Base-by-base conservation (phyloP, 495 filamentous ascomycete genomes). In the Penicillium desertorum region DNA sequence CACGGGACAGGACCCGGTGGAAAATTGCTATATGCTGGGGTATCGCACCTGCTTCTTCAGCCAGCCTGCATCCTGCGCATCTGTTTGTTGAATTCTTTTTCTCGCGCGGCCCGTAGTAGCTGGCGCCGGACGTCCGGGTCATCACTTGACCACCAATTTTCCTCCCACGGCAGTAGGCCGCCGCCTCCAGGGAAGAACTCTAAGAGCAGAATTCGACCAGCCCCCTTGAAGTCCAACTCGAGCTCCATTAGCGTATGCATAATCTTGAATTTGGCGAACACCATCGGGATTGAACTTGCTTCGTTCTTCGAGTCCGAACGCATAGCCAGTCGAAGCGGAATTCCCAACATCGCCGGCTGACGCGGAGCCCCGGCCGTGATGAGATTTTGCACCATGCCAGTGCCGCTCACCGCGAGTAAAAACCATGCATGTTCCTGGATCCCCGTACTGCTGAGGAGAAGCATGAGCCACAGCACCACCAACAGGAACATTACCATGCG, bases 331-430 rank as follows among this genome's bases (percentile, higher is more conserved):
- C 68, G 56, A 20, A 76, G 50, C 5, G 64, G 70, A 8, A 74
- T 57, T 3, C 68, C 71, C 48, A 68, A 68, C 29, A 58, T 58
- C 0, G 47, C 59, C 7, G 71, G 72, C 0, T 53, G 57, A 9
- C 74, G 63, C 34, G 56, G 64, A 59, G 63, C 27, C 29, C 70
- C 74, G 0, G 76, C 77, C 1, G 75, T 66, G 39, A 72, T 61
- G 5, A 71, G 54, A 47, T 79, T 81, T 45, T 81, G 79, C 12
- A 79, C 52, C 62, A 78, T 81, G 8, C 79, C 76, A 14, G 81
- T 50, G 1, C 58, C 73, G 0, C 77, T 76, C 8, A 80, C 66
- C 5, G 63, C 73, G 22, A 81, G 56, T 3, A 81, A 60, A 57
- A 63, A 79, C 78, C 77, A 81, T 0, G 71, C 67, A 37, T 78